These are phyloP conservation scores for Nicotiana undulata DNA, from an alignment of 257 asterid genomes.

Conservation along the genomic window DNA sequence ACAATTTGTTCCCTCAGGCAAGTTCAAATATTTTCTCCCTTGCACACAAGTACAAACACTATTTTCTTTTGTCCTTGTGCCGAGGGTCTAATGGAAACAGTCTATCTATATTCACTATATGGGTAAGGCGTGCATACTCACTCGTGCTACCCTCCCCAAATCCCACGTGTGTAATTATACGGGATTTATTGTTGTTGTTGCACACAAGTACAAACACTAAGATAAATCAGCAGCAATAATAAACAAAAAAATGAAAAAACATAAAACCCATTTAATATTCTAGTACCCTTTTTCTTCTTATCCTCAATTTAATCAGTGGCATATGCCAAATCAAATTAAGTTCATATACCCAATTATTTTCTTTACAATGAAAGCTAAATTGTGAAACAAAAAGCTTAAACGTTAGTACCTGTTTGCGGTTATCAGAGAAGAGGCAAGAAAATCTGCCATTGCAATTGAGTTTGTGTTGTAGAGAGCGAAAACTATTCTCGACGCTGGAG, in stretches of 20 bases:
- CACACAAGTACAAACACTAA: background rate
- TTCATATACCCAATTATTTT: background rate
- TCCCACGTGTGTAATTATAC: too few relatives aligned
- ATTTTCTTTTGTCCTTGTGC: too few relatives aligned
- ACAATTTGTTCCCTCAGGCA: background rate
- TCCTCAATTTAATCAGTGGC: background rate
- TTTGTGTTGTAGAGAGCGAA: conserved; percentile 33
- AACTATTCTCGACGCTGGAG: conserved; percentile 11
- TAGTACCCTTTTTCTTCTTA: background rate
- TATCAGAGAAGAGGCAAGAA: conserved; percentile 68
- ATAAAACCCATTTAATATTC: background rate
- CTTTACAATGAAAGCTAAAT: background rate
- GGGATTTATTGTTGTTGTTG: too few relatives aligned
- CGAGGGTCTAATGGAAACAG: too few relatives aligned
- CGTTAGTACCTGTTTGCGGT: conserved; percentile 54
- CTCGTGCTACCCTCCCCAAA: too few relatives aligned
- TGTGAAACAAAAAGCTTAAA: background rate
- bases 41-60: too few relatives aligned
- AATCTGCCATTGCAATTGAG: conserved; percentile 43
- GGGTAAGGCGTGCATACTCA: too few relatives aligned
- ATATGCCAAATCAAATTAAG: background rate
- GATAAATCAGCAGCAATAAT: background rate
- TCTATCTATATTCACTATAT: too few relatives aligned
- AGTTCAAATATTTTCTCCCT: background rate
- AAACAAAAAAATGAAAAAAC: background rate